Evolutionary conservation across 257 asterid genomes (phyloP).

Genomic region (Solanum paucissectum): DNA sequence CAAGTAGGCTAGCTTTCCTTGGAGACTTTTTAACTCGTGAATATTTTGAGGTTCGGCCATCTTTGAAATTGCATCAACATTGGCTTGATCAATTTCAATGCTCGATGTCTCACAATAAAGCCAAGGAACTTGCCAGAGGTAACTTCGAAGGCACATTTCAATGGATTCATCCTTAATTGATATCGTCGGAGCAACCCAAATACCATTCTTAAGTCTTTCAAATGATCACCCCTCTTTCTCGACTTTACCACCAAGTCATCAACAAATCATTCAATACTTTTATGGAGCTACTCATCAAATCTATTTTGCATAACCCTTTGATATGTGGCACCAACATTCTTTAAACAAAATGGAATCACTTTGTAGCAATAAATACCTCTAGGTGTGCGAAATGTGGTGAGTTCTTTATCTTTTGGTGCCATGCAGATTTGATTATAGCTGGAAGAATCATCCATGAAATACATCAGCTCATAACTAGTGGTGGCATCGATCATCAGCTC

Average conservation of each 20-base stretch:
- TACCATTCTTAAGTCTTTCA: not conserved
- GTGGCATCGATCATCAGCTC: not conserved
- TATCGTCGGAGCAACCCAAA: not conserved
- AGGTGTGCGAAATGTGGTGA: not conserved
- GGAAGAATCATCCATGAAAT: not conserved
- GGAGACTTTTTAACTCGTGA: not conserved
- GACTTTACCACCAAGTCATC: not conserved
- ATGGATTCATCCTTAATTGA: not conserved
- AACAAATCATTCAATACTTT: not conserved
- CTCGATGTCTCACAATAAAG: not conserved
- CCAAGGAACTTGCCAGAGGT: not conserved
- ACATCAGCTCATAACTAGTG: not conserved
- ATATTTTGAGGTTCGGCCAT: not conserved
- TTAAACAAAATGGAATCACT: not conserved
- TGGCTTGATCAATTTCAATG: not conserved
- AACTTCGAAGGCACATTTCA: not conserved
- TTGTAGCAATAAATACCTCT: not conserved
- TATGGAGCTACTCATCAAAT: not conserved
- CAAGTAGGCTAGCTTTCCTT: not conserved
- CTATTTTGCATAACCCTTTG: not conserved
- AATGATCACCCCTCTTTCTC: not conserved
- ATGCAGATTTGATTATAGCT: not conserved
- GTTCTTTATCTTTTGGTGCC: not conserved
- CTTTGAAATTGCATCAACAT: no score
- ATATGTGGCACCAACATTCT: not conserved